These are phyloP conservation scores for Solidago caesia DNA, from an alignment of 129 eudicot genomes.

Conservation along the genomic window DNA sequence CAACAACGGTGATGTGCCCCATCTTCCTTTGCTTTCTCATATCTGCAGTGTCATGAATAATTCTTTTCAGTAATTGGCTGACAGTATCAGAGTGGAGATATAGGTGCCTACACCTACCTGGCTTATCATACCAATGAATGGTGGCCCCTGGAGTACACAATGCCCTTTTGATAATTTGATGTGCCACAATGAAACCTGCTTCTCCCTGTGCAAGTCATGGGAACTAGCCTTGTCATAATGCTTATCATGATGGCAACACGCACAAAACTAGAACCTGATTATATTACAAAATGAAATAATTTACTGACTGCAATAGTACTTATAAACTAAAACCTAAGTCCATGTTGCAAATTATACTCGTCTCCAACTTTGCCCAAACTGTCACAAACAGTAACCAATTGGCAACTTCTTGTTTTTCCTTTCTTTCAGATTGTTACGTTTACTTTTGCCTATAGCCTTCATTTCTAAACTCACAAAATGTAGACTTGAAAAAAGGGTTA, in stretches of 20 bases:
- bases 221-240: constrained; percentile 6
- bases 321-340: no score
- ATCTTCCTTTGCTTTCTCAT: constrained; percentile 94
- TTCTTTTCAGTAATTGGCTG: constrained; percentile 7
- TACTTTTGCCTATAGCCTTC: no score
- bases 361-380: no score
- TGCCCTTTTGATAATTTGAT: constrained; percentile 68
- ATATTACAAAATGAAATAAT: no score
- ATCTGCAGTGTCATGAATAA: constrained; percentile 45
- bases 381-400: no score
- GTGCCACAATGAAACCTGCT: constrained; percentile 71
- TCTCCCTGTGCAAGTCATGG: constrained; percentile 60
- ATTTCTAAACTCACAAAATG: no score
- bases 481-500: no score
- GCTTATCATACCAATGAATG: constrained; percentile 95
- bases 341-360: no score
- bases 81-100: constrained; percentile 1
- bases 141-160: constrained; percentile 71
- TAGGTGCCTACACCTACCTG: constrained; percentile 51
- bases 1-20: constrained; percentile 94
- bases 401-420: no score
- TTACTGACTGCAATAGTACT: no score
- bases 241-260: constrained; percentile 5
- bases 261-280: no score
- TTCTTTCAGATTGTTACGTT: no score